phyloP scores from a whole-genome alignment of 345 rosid species.

The Syzygium grande region DNA sequence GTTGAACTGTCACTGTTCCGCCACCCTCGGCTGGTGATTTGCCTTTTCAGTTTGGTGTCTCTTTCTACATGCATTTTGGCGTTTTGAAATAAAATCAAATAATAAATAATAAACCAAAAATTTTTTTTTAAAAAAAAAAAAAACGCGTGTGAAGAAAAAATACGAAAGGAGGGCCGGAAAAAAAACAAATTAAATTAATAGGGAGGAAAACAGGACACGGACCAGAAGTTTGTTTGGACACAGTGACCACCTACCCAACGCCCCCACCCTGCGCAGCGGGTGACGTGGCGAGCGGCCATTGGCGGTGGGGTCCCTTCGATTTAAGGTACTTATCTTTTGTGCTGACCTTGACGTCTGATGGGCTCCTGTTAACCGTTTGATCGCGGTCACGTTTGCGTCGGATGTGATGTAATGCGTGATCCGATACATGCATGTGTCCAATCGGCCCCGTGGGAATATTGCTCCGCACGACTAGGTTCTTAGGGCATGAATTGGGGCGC shows the following conservation, averaged over 20 bases:
- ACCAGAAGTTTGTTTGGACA: not conserved
- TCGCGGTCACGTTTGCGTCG: slow-evolving; percentile 3
- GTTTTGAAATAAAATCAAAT: not conserved
- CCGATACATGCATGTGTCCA: not conserved
- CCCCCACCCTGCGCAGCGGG: not conserved
- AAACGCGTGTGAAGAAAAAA: rapidly evolving
- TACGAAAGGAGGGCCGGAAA: too few species aligned
- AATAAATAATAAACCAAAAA: not conserved
- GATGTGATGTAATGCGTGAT: not conserved
- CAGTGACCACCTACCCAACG: not conserved
- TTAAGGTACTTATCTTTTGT: not conserved
- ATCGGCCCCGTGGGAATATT: not conserved
- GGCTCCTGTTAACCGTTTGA: slow-evolving; percentile 20
- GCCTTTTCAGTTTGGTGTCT: not conserved
- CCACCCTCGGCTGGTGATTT: slow-evolving; percentile 7
- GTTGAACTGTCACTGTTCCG: slow-evolving; percentile 29
- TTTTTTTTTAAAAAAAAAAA: not conserved
- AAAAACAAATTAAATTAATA: not conserved
- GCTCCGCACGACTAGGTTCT: not conserved
- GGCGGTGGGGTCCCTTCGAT: not conserved
- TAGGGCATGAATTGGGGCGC: not conserved
- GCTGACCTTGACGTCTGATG: slow-evolving; percentile 3
- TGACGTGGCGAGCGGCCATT: not conserved
- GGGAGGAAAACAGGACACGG: not conserved
- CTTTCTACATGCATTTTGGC: not conserved